Evolutionary conservation across 805 yeast genomes (phyloP).

Genomic region (Tetrapisispora pingtungensis): DNA sequence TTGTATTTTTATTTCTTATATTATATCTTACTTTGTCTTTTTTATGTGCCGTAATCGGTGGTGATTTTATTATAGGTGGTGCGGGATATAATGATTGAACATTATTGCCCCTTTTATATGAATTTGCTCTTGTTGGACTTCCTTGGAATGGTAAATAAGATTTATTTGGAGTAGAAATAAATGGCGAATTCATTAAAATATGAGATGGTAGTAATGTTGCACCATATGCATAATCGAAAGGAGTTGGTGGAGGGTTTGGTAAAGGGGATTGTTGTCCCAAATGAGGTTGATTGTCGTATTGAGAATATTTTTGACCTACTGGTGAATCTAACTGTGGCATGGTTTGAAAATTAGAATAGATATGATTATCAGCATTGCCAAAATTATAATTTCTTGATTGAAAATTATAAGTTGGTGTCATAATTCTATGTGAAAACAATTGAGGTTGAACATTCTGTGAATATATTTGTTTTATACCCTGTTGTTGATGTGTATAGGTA

Average conservation of each 20-base stretch:
- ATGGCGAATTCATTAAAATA: constrained; percentile 51
- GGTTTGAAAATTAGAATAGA: neutral
- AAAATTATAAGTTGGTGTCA: neutral
- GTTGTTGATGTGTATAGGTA: neutral
- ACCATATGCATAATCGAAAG: constrained; percentile 51
- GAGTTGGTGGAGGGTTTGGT: constrained; percentile 36
- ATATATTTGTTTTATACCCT: neutral
- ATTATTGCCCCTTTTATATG: neutral
- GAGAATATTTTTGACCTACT: neutral
- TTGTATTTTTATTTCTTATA: neutral
- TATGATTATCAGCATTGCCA: neutral
- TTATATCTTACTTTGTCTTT: neutral
- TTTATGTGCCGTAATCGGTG: neutral
- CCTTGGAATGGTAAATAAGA: neutral
- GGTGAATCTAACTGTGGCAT: neutral
- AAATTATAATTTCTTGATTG: neutral
- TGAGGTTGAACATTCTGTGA: neutral
- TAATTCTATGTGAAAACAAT: neutral
- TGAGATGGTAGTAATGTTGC: constrained; percentile 56
- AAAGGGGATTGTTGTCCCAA: neutral
- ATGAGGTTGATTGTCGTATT: neutral
- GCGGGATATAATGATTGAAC: neutral
- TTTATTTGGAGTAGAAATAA: constrained; percentile 33
- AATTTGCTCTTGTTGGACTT: neutral
- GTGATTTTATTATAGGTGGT: neutral